These are phyloP conservation scores for Agrostemma githago DNA, from an alignment of 148 eudicot genomes.

Conservation along the genomic window DNA sequence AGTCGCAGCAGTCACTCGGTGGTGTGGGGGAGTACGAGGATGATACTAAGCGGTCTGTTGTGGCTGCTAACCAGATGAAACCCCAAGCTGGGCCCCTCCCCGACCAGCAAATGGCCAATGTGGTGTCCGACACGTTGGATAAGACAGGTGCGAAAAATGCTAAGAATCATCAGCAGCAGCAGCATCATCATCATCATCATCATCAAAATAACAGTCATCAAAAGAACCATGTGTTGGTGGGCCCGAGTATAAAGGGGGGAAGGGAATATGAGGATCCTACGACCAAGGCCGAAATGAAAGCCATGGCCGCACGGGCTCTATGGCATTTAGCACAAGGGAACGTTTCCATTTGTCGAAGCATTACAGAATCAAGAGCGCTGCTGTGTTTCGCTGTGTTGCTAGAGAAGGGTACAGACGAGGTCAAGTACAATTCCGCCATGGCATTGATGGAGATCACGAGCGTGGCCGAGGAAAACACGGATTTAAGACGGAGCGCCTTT, in stretches of 20 bases:
- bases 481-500: conserved; percentile 58
- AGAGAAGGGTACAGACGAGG: conserved; percentile 65
- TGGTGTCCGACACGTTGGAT: conserved; percentile 24
- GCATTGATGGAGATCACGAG: conserved; percentile 74
- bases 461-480: conserved; percentile 62
- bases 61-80: conserved; percentile 25
- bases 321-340: conserved; percentile 66
- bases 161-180: background rate
- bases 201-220: conserved; percentile 16
- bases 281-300: conserved; percentile 78
- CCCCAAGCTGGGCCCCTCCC: conserved; percentile 7
- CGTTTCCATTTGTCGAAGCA: conserved; percentile 50
- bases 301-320: conserved; percentile 72
- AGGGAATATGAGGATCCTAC: conserved; percentile 60
- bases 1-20: background rate
- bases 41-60: conserved; percentile 10
- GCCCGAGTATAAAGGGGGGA: conserved; percentile 58
- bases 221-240: conserved; percentile 33
- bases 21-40: conserved; percentile 20
- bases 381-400: conserved; percentile 71
- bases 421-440: conserved; percentile 65
- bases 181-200: background rate
- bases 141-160: conserved; percentile 5
- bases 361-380: conserved; percentile 73
- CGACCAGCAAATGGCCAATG: conserved; percentile 22